Evolutionary conservation across 2,329 filamentous ascomycete species (phyloP), one percentile per base, ranked within the genome.

Genomic region (Shiraia sp.): DNA sequence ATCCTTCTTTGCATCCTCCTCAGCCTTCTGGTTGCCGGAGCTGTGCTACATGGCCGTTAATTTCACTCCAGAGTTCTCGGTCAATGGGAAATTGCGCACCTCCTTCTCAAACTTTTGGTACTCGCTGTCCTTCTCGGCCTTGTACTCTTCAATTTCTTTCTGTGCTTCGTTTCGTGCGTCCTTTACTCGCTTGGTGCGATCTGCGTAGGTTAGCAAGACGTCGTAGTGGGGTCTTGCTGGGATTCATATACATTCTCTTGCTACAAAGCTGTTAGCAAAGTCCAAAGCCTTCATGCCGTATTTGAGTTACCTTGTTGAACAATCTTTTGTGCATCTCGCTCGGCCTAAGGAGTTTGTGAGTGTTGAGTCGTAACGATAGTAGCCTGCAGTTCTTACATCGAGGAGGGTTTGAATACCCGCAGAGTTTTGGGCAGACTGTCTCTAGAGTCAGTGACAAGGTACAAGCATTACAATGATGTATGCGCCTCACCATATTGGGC

Each of bases 301-400:
- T 24, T 14, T 4, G 10, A 70, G 76, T 47, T 72, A 95, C 92
- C 88, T 82, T 93, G 90, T 74, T 97, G 92, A 44, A 99, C 91
- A 71, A 99, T 99, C 82, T 96, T 96, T 76, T 96, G 92, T 49
- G 93, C 93, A 74, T 97, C 92, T 74, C 90, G 87, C 82, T 99
- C 93, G 63, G 93, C 91, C 92, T 97, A 59, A 57, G 40, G 53
- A 39, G 28, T 51, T 41, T 50, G 65, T 78, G 56, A 77, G 71
- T 22, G 8, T 68, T 63, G 48, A 30, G 32, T 42, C 40, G 37
- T 35, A 41, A 35, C 47, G 16, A 40, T 36, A 40, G 57, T 58
- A 59, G 61, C 57, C 47, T 60, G 59, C 47, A 46, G 30, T 47
- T 69, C 87, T 65, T 87, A 99, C 93, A 76, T 97, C 93, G 76